These are phyloP conservation scores for Ceratorhiza oryzae-sativae DNA, from an alignment of 1,284 basidiomycete genomes.

Conservation along the genomic window DNA sequence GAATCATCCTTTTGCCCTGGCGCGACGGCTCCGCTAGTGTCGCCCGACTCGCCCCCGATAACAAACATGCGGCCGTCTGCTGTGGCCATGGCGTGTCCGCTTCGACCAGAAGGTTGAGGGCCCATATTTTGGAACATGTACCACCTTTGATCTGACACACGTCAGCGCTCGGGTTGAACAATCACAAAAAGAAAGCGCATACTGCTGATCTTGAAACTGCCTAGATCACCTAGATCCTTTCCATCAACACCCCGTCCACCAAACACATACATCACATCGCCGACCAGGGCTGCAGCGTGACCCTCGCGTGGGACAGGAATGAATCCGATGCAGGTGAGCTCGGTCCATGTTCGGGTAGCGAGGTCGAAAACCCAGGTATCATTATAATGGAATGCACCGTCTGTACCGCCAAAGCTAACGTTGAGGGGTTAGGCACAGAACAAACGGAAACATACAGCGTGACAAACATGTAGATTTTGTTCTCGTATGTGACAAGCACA, in stretches of 20 bases:
- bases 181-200: neutral
- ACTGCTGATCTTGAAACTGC: slow-evolving; percentile 97
- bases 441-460: slow-evolving; percentile 35
- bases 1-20: slow-evolving; percentile 76
- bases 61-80: slow-evolving; percentile 90
- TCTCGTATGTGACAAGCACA: slow-evolving; percentile 83
- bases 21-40: slow-evolving; percentile 45
- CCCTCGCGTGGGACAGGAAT: slow-evolving; percentile 97
- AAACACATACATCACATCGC: slow-evolving; percentile 98
- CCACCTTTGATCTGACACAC: slow-evolving; percentile 74
- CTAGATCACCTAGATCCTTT: slow-evolving; percentile 93
- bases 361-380: slow-evolving; percentile 98
- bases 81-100: slow-evolving; percentile 94
- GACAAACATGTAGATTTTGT: slow-evolving; percentile 85
- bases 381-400: slow-evolving; percentile 98
- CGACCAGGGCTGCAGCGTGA: slow-evolving; percentile 94
- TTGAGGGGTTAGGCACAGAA: slow-evolving; percentile 34
- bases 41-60: slow-evolving; percentile 91
- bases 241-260: slow-evolving; percentile 97
- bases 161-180: slow-evolving; percentile 9
- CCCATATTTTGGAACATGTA: slow-evolving; percentile 99
- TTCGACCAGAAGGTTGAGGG: slow-evolving; percentile 87
- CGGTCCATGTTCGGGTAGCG: slow-evolving; percentile 83
- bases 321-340: slow-evolving; percentile 96
- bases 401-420: slow-evolving; percentile 79